Conservation (phyloP, 2,329 filamentous ascomycete genomes). For the Alternaria incomplexa region DNA sequence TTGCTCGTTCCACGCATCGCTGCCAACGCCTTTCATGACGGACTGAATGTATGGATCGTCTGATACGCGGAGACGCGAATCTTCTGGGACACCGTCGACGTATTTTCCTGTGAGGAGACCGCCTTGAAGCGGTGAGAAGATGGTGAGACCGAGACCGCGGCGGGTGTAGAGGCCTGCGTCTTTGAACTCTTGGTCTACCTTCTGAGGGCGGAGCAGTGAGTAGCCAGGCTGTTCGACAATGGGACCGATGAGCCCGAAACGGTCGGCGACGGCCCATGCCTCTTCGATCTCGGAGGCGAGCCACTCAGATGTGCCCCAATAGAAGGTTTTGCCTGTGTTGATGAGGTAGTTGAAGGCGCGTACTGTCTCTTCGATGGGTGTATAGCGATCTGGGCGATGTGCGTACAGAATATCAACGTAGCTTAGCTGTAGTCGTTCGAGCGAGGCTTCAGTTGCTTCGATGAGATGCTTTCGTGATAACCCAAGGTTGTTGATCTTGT, state of each 20-base stretch:
- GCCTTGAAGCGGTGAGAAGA: constrained; percentile 62
- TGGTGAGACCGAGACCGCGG: constrained; percentile 61
- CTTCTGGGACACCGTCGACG: constrained; percentile 65
- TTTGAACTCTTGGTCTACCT: constrained; percentile 65
- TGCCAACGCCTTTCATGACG: constrained; percentile 48
- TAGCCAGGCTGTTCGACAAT: constrained; percentile 63
- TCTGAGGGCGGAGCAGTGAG: constrained; percentile 63
- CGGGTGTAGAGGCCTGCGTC: constrained; percentile 60
- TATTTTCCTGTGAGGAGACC: constrained; percentile 68
- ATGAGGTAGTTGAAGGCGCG: constrained; percentile 75
- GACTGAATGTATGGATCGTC: constrained; percentile 62
- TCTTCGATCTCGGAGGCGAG: constrained; percentile 64
- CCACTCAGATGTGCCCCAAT: constrained; percentile 70
- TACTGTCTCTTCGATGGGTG: constrained; percentile 74
- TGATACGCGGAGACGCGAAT: constrained; percentile 62
- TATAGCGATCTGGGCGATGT: constrained; percentile 70
- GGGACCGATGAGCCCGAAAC: constrained; percentile 64
- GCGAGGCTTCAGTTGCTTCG: constrained; percentile 66
- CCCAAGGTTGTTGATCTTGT: constrained; percentile 70
- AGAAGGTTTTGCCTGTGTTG: constrained; percentile 69
- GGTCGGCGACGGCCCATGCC: constrained; percentile 64
- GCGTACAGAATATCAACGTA: constrained; percentile 74
- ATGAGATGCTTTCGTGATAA: constrained; percentile 73
- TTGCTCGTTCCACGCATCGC: constrained; percentile 61
- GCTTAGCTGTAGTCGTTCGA: constrained; percentile 63